These are phyloP conservation scores for Vigna mungo DNA, from an alignment of 306 rosid genomes.

Conservation along the genomic window DNA sequence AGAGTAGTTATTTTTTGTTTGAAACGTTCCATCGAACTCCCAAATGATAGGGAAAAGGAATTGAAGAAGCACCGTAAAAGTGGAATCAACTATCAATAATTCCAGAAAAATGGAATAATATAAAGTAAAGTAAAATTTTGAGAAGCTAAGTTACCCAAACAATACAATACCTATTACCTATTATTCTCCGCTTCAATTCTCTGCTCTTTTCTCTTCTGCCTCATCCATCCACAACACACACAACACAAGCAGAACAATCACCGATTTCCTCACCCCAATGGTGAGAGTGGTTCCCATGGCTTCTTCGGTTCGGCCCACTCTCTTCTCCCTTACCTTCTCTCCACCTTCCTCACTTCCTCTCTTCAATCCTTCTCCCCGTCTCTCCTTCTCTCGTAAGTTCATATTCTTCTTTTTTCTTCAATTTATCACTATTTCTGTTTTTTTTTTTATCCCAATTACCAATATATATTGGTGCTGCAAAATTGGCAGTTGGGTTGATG, in stretches of 20 bases:
- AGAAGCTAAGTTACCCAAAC: not conserved
- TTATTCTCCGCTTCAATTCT: no score
- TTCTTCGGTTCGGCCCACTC: constrained; percentile 79
- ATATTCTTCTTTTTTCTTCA: not conserved
- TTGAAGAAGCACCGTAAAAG: not conserved
- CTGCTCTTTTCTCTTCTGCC: not conserved
- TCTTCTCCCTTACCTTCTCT: constrained; percentile 63
- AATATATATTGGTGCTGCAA: not conserved
- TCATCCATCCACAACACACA: constrained; percentile 14
- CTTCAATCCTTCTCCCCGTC: constrained; percentile 53
- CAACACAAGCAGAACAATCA: not conserved
- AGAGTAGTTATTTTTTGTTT: not conserved
- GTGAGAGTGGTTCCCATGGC: constrained; percentile 81
- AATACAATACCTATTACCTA: no score
- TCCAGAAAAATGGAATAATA: not conserved
- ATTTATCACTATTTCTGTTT: not conserved
- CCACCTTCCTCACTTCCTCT: constrained; percentile 52
- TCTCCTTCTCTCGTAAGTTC: constrained; percentile 61
- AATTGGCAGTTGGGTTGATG: not conserved
- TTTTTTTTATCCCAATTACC: not conserved
- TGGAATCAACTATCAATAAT: not conserved
- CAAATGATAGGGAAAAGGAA: not conserved
- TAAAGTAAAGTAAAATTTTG: not conserved
- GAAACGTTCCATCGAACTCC: not conserved
- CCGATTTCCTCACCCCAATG: constrained; percentile 25